Evolutionary conservation across 2,329 filamentous ascomycete genomes (phyloP), one percentile per base, ranked within the genome.

Genomic region (Canariomyces notabilis): DNA sequence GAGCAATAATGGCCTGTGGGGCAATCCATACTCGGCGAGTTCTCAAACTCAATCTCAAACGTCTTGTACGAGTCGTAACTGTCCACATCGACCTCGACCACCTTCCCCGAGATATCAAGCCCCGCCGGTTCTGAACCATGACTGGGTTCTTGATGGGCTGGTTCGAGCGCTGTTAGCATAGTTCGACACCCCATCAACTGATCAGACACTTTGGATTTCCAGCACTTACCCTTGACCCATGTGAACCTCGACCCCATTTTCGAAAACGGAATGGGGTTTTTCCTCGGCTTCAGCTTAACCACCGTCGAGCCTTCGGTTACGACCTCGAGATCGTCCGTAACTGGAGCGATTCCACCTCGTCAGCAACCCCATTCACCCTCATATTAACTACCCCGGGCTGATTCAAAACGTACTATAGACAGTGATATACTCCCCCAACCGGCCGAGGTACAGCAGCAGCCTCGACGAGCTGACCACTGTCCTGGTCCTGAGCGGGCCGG

Each of bases 21-120:
- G 15, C 12, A 21, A 9, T 16, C 50, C 59, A 40, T 53, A 60
- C 58, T 61, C 14, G 58, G 56, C 26, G 53, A 57, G 38, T 51
- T 62, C 53, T 62, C 60, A 54, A 62, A 62, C 39, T 62, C 60
- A 40, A 62, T 59, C 43, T 62, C 59, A 36, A 61, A 58, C 32
- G 56, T 61, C 52, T 61, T 60, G 44, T 61, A 62, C 12, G 59
- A 47, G 18, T 58, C 56, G 42, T 57, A 62, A 1, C 47, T 51
- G 12, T 55, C 58, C 11, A 58, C 39, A 18, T 62, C 59, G 7
- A 53, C 49, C 26, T 61, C 53, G 8, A 50, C 50, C 4, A 51
- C 39, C 36, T 53, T 51, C 22, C 59, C 59, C 26, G 57, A 51
- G 14, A 61, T 61, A 33, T 59, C 54, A 2, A 61, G 35, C 2